Conservation (phyloP, 768 basidiomycete genomes). For the Coprinellus micaceus region DNA sequence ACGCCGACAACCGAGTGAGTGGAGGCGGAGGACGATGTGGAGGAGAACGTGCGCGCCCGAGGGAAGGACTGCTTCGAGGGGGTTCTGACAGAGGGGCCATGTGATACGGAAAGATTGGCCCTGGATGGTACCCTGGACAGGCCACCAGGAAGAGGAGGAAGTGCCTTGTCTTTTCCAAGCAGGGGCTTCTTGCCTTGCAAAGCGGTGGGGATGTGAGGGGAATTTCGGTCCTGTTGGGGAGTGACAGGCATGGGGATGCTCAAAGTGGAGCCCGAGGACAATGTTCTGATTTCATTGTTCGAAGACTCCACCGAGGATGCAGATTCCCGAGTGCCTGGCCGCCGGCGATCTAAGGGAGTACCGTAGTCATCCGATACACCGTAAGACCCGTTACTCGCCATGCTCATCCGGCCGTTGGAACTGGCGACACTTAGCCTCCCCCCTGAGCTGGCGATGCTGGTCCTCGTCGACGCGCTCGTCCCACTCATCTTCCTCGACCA, state of each 20-base stretch:
- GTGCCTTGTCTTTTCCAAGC: conserved; percentile 32
- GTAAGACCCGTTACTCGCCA: conserved; percentile 9
- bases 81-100: neutral
- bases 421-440: conserved; percentile 5
- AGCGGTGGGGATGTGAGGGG: conserved; percentile 10
- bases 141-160: conserved; percentile 30
- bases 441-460: conserved; percentile 28
- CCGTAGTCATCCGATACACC: conserved; percentile 15
- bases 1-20: conserved; percentile 11
- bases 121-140: conserved; percentile 16
- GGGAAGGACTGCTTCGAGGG: conserved; percentile 18
- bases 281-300: conserved; percentile 23
- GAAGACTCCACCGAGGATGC: conserved; percentile 3
- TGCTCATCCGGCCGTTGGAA: conserved; percentile 1
- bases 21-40: conserved; percentile 16
- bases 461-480: conserved; percentile 22
- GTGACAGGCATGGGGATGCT: conserved; percentile 34
- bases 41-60: conserved; percentile 21
- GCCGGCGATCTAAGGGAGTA: neutral
- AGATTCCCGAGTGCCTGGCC: conserved; percentile 12
- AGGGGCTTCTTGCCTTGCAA: conserved; percentile 1
- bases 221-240: conserved; percentile 24
- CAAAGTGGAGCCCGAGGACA: conserved; percentile 32
- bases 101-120: conserved; percentile 2
- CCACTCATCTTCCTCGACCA: conserved; percentile 9